Percentiles rank a stretch among this genome's conserved stretches.
Evolutionary conservation across 2,329 filamentous ascomycete genomes (phyloP).

Genomic region (Aspergillus aculeatinus): DNA sequence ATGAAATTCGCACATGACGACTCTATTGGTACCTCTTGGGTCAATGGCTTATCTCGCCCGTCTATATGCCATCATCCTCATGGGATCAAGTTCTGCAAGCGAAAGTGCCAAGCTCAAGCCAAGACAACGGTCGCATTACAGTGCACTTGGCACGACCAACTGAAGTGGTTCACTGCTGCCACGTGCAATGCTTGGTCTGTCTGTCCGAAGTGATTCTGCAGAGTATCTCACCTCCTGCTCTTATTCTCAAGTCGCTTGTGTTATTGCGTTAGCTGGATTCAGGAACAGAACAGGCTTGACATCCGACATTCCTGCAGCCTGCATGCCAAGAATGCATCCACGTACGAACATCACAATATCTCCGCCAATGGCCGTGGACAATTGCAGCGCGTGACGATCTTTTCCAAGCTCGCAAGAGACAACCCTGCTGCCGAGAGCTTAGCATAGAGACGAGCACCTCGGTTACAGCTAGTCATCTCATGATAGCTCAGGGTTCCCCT

Average conservation of each 20-base stretch:
- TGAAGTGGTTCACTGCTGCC: neutral
- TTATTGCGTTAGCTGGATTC: neutral
- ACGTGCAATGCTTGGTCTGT: neutral
- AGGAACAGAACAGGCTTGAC: neutral
- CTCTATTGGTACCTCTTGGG: neutral
- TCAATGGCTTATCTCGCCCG: neutral
- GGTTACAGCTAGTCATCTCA: neutral
- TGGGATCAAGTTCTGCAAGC: neutral
- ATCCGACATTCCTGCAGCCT: neutral
- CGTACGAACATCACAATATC: neutral
- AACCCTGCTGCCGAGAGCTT: neutral
- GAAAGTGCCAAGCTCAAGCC: neutral
- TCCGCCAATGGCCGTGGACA: neutral
- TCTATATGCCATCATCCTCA: no score
- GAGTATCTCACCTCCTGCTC: neutral
- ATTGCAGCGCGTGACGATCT: neutral
- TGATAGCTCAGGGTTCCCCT: neutral
- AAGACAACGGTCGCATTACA: neutral
- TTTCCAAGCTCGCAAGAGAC: neutral
- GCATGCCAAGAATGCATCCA: neutral
- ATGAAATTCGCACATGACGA: neutral
- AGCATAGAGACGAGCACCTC: neutral
- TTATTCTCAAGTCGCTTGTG: no score
- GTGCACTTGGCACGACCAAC: neutral
- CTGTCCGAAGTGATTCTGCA: neutral